Base-by-base conservation (phyloP, 306 rosid species). In the Gastrolobium bilobum region DNA sequence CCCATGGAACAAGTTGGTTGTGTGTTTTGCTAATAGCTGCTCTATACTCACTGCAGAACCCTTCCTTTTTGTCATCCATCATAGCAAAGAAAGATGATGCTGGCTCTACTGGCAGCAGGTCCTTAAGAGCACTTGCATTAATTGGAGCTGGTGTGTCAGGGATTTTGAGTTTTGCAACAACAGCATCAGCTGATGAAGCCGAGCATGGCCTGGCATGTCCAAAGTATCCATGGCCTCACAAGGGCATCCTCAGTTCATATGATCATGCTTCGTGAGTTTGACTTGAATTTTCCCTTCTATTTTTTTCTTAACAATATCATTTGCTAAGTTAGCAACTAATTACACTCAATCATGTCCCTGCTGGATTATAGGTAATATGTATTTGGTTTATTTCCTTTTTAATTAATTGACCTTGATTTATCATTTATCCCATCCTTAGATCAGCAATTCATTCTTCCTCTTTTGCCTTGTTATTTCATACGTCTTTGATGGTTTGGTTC, bases 221-320 rank as follows among this genome's bases (percentile, higher is more conserved):
- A 67, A 84, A 35, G 88, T 96, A 93, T 88, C 99, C 99, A 37
- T 96, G 99, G 99, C 99, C 99, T 76, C 99, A 96, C 81, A n/a
- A 83, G 68, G 99, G 99, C 69, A 96, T 96, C 64, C 95, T 96
- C 56, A 96, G 99, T 79, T 96, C 99, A 81, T 96, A 96, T 63
- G 99, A 96, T 70, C 99, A 93, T 80, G 96, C 94, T 81, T 91
- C 99, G 98, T 93, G 68, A 87, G 99, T 89, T 81, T 53, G 39
- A 34, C 63, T 44, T 37, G 26, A 78, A 50, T 8, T 31, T 48
- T 31, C 34, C 38, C 47, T 38, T 81, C 13, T 26, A 3, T 44
- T 4, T n/a, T 29, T 71, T 13, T 54, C 31, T n/a, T 42, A 46
- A 52, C 20, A 70, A 52, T 79, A 51, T 52, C 5, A 31, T 43